Conservation (phyloP, 1,284 basidiomycete species). For the Trichosporon inkin region DNA sequence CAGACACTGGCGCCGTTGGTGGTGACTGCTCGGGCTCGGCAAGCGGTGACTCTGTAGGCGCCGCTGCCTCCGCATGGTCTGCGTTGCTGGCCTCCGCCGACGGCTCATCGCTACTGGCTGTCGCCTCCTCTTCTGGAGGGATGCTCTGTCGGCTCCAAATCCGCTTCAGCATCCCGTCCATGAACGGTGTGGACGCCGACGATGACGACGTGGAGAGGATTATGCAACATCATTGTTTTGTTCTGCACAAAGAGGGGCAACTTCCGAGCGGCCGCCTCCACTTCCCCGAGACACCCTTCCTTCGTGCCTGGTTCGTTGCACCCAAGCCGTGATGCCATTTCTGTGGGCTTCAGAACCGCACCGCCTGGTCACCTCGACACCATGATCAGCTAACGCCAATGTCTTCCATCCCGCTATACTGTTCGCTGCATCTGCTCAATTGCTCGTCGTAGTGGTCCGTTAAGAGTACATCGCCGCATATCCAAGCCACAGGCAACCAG, state of each 20-base stretch:
- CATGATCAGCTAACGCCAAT: no score
- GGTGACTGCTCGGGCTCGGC: background rate
- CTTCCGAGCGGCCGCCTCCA: background rate
- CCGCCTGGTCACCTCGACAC: no score
- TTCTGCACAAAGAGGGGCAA: no score
- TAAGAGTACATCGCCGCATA: conserved; percentile 8
- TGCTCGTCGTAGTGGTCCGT: background rate
- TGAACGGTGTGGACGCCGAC: background rate
- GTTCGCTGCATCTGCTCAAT: background rate
- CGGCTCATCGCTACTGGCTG: no score
- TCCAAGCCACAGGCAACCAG: conserved; percentile 4
- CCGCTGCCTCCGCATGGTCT: background rate
- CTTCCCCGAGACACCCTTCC: no score
- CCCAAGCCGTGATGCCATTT: no score
- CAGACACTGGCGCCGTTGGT: background rate
- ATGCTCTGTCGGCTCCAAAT: background rate
- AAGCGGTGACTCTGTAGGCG: background rate
- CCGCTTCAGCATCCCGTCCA: background rate
- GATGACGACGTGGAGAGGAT: no score
- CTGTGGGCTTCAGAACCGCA: no score
- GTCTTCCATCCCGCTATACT: no score
- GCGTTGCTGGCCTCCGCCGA: background rate
- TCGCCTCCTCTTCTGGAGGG: background rate
- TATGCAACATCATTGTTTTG: background rate
- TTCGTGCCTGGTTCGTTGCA: background rate